A percentile compares a stretch with the other conserved stretches of the same genome.
These are phyloP conservation scores for Naganishia vishniacii DNA, from an alignment of 768 basidiomycete genomes.

Conservation along the genomic window DNA sequence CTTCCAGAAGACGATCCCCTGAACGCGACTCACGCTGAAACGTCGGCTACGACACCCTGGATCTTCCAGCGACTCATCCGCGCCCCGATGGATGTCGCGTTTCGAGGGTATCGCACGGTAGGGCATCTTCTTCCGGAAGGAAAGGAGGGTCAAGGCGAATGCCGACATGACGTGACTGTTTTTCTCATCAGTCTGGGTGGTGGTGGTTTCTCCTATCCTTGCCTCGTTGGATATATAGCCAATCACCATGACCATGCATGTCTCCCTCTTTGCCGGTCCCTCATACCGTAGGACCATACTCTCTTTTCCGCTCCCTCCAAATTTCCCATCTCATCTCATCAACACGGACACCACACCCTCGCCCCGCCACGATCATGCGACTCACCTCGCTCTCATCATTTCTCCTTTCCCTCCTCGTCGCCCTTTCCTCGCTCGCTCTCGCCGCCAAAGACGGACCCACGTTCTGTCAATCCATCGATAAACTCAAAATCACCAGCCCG, in stretches of 20 bases:
- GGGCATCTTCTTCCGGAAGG: not conserved
- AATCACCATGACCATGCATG: too few species aligned
- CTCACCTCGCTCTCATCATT: not conserved
- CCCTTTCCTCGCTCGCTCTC: not conserved
- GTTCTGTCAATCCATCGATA: constrained; percentile 11
- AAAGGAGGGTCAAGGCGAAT: not conserved
- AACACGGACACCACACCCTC: not conserved
- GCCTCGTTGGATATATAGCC: too few species aligned
- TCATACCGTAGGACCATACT: too few species aligned
- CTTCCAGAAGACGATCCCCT: not conserved
- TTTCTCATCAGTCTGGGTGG: not conserved
- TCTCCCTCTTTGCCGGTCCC: too few species aligned
- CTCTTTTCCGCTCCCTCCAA: not conserved
- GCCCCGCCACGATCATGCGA: not conserved
- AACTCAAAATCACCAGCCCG: constrained; percentile 15
- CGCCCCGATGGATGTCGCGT: not conserved
- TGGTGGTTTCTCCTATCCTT: too few species aligned
- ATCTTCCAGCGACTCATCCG: not conserved
- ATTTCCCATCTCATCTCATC: not conserved
- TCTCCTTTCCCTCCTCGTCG: not conserved
- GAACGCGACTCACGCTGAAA: not conserved
- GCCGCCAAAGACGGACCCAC: not conserved
- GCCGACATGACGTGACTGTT: too few species aligned
- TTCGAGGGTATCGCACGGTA: too few species aligned
- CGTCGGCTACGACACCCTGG: not conserved